Conservation (phyloP, 202 grass and related monocot genomes). For the Miscanthus sacchariflorus region DNA sequence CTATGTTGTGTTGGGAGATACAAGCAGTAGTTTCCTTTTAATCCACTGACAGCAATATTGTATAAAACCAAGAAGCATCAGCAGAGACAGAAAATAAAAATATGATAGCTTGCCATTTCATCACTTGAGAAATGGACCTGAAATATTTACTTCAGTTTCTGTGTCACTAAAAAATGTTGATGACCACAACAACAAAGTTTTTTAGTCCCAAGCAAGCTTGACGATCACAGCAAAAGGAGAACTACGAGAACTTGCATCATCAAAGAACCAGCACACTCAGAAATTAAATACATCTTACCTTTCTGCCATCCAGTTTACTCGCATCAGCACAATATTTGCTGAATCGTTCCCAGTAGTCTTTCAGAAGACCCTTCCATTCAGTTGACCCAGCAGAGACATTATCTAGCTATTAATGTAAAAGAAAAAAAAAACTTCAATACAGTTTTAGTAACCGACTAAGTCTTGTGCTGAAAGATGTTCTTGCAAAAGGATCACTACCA, state of each 20-base stretch:
- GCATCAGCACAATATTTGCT: slow-evolving; percentile 81
- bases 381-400: slow-evolving; percentile 95
- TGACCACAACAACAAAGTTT: background rate
- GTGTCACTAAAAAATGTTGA: slow-evolving; percentile 4
- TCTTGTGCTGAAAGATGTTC: slow-evolving; percentile 11
- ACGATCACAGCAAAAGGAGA: background rate
- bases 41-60: slow-evolving; percentile 7
- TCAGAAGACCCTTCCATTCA: slow-evolving; percentile 92
- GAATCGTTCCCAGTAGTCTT: slow-evolving; percentile 91
- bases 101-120: background rate
- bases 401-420: slow-evolving; percentile 72
- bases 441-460: slow-evolving; percentile 21
- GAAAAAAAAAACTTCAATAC: slow-evolving; percentile 36
- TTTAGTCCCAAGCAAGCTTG: background rate
- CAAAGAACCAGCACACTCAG: background rate
- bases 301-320: slow-evolving; percentile 63
- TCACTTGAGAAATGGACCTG: background rate
- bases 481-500: slow-evolving; percentile 3
- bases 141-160: slow-evolving; percentile 22
- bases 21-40: background rate
- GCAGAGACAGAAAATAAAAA: slow-evolving; percentile 13
- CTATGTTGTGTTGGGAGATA: slow-evolving; percentile 5
- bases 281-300: slow-evolving; percentile 61
- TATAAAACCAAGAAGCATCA: slow-evolving; percentile 17
- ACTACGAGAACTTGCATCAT: background rate